Evolutionary conservation across 2,329 filamentous ascomycete genomes (phyloP).

Genomic region (Alternaria incomplexa): DNA sequence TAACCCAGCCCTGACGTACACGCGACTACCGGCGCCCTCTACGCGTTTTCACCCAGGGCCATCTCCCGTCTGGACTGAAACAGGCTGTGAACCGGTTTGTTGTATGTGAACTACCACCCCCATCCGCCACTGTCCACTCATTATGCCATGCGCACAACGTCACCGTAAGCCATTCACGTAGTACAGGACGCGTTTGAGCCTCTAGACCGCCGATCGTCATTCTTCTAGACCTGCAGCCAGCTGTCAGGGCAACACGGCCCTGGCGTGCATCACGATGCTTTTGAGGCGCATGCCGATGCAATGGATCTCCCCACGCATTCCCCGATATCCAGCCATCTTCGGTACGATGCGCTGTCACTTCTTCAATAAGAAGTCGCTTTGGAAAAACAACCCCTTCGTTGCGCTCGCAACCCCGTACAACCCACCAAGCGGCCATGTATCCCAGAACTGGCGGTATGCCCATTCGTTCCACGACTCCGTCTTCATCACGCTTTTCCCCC

Average conservation of each 20-base stretch:
- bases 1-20: slow-evolving; percentile 33
- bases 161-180: slow-evolving; percentile 1
- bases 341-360: slow-evolving; percentile 14
- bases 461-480: slow-evolving; percentile 37
- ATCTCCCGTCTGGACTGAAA: neutral
- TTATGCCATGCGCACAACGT: slow-evolving; percentile 1
- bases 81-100: slow-evolving; percentile 6
- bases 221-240: neutral
- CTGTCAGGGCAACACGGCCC: slow-evolving; percentile 7
- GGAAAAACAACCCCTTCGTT: slow-evolving; percentile 39
- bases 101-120: neutral
- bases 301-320: slow-evolving; percentile 3
- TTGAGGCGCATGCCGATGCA: neutral
- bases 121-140: neutral
- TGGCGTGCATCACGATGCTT: neutral
- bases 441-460: slow-evolving; percentile 36
- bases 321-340: neutral
- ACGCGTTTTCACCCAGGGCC: slow-evolving; percentile 25
- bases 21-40: slow-evolving; percentile 21
- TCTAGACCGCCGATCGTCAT: neutral
- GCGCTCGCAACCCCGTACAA: slow-evolving; percentile 50
- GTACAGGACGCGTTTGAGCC: neutral
- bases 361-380: slow-evolving; percentile 45
- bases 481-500: slow-evolving; percentile 9
- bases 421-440: slow-evolving; percentile 47